Evolutionary conservation across 768 basidiomycete species (phyloP), one percentile per base, ranked within the genome.

Genomic region (Pseudohyphozyma bogoriensis): DNA sequence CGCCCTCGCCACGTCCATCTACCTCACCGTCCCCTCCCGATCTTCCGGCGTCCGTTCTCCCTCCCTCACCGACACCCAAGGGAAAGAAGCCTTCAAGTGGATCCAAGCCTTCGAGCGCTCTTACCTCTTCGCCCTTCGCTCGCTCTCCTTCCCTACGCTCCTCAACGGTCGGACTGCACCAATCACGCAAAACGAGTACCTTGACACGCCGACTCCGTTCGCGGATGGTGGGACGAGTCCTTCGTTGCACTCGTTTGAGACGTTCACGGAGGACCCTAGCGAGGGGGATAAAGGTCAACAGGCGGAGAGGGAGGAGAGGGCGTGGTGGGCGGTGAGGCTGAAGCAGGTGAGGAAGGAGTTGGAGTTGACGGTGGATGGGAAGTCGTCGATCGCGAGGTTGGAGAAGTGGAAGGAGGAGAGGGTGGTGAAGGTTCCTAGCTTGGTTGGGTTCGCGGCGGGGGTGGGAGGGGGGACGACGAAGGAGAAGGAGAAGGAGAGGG

Each of bases 291-390:
- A n/a, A n/a, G n/a, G n/a, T n/a, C n/a, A n/a, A 15, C 74, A 76
- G 42, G 75, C 76, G 52, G 86, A 86, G 64, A 71, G 83, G 29
- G 83, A 85, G 68, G 83, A 86, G 63, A 76, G 85, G 0, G 83
- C 80, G 6, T 87, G 84, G 84, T 87, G 86, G 86, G 77, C 81
- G 16, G 66, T 82, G 44, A 74, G 83, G 47, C 85, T 86, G 65
- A 81, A 81, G 65, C 79, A 83, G 63, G 80, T 85, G 13, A 29
- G 51, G 54, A 46, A 37, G 28, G 71, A 72, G 46, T 44, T 69
- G 49, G 55, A 58, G 56, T 49, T 35, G 11, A 33, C 40, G 18
- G 6, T 42, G 18, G 40, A 42, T 8, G 40, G 40, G 6, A 42
- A 42, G 16, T 10, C n/a, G n/a, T n/a, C n/a, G n/a, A n/a, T n/a